phyloP scores from a whole-genome alignment of 2,329 filamentous ascomycete genomes.

The Drechslera avenae region DNA sequence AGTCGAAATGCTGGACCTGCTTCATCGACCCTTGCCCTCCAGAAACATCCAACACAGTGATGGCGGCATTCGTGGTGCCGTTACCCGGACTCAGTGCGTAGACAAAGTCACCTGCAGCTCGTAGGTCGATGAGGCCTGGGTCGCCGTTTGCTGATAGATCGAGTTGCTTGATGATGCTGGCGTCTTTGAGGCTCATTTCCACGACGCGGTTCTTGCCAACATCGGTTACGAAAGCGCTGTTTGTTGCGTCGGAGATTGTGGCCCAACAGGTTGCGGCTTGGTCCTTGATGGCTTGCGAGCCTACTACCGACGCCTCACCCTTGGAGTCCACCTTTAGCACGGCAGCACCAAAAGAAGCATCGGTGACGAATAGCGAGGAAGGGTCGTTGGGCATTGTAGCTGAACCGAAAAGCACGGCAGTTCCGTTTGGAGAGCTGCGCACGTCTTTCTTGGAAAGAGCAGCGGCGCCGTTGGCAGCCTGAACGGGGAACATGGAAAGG shows the following conservation, averaged over 20 bases:
- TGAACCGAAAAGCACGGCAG: constrained; percentile 63
- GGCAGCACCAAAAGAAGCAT: constrained; percentile 63
- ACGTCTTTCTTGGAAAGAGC: constrained; percentile 26
- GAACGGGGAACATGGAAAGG: constrained; percentile 58
- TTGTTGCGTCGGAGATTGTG: constrained; percentile 55
- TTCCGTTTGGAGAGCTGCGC: constrained; percentile 58
- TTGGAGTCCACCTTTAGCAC: constrained; percentile 53
- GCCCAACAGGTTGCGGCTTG: constrained; percentile 66
- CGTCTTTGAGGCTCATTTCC: constrained; percentile 60
- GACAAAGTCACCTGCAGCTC: constrained; percentile 59
- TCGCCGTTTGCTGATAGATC: constrained; percentile 52
- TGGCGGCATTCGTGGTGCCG: constrained; percentile 44
- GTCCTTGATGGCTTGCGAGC: constrained; percentile 50
- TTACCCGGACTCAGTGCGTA: constrained; percentile 64
- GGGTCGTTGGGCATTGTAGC: constrained; percentile 52
- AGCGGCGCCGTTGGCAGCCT: neutral
- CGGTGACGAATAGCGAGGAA: constrained; percentile 57
- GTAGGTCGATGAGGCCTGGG: constrained; percentile 62
- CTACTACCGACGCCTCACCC: constrained; percentile 44
- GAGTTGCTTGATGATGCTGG: constrained; percentile 52
- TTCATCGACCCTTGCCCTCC: constrained; percentile 29
- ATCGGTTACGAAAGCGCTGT: constrained; percentile 65
- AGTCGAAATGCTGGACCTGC: constrained; percentile 48
- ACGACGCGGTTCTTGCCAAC: constrained; percentile 59
- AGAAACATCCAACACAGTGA: constrained; percentile 50